These are phyloP conservation scores for Leishmania major DNA, from an alignment of 208 protist species.

Conservation along the genomic window DNA sequence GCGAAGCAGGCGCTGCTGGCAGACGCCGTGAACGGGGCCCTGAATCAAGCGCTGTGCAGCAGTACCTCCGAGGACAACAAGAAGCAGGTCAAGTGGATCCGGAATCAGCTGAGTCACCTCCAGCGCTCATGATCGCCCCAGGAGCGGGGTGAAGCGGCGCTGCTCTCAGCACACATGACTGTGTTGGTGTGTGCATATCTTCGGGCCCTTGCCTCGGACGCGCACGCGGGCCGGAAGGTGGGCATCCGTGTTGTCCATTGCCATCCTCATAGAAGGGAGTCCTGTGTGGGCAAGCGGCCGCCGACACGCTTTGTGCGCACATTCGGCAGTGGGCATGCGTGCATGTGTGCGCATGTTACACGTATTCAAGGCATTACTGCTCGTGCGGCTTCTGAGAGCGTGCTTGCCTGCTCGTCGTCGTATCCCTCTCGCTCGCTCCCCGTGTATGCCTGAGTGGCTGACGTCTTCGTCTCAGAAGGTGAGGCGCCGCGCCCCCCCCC, in stretches of 20 bases:
- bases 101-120: conserved; percentile 56
- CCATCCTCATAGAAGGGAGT: neutral
- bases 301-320: neutral
- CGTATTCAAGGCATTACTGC: neutral
- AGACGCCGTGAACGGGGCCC: conserved; percentile 28
- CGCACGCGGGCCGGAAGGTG: neutral
- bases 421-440: neutral
- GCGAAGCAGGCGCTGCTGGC: conserved; percentile 72
- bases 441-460: neutral
- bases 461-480: neutral
- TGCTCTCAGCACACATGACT: neutral
- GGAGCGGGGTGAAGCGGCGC: too few relatives aligned
- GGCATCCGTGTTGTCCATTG: neutral
- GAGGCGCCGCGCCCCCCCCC: neutral
- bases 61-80: conserved; percentile 40
- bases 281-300: neutral
- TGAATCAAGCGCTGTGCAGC: conserved; percentile 36
- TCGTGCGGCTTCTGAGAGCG: neutral
- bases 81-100: conserved; percentile 74
- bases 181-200: neutral
- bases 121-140: conserved; percentile 11
- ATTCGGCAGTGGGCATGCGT: neutral
- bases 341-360: neutral
- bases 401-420: conserved; percentile 2
- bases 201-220: neutral